A percentile compares a stretch with the other conserved stretches of the same genome.
These are phyloP conservation scores for Calocybe cyanea DNA, from an alignment of 768 basidiomycete species.

Conservation along the genomic window DNA sequence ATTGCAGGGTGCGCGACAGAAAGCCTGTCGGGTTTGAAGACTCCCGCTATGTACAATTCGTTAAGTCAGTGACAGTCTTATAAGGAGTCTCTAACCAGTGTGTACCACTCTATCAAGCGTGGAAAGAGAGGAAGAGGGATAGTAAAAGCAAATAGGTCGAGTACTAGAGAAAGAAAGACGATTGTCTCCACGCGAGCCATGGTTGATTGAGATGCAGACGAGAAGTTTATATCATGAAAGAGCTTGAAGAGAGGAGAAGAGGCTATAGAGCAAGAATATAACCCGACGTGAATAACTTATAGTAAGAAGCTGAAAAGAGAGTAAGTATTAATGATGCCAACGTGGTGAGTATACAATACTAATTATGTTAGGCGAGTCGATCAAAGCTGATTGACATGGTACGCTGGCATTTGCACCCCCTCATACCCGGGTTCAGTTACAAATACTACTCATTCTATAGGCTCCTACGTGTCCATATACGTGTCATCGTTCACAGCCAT, in stretches of 20 bases:
- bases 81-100: slow-evolving; percentile 43
- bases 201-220: slow-evolving; percentile 3
- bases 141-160: slow-evolving; percentile 90
- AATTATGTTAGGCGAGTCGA: no score
- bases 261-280: not conserved
- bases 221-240: not conserved
- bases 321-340: no score
- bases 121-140: slow-evolving; percentile 96
- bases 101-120: slow-evolving; percentile 95
- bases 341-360: no score
- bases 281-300: slow-evolving; percentile 3
- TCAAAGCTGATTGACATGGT: no score
- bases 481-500: slow-evolving; percentile 8
- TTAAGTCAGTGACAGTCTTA: not conserved
- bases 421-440: no score
- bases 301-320: slow-evolving; percentile 1
- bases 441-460: no score
- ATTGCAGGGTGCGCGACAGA: slow-evolving; percentile 63
- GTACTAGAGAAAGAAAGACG: slow-evolving; percentile 86
- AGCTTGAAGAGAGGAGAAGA: not conserved
- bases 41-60: slow-evolving; percentile 51
- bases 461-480: not conserved
- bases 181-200: slow-evolving; percentile 74
- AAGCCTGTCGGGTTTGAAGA: slow-evolving; percentile 65
- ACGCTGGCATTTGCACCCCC: no score